phyloP scores from a whole-genome alignment of 2,329 filamentous ascomycete genomes.

The Tolypocladium nubicola region DNA sequence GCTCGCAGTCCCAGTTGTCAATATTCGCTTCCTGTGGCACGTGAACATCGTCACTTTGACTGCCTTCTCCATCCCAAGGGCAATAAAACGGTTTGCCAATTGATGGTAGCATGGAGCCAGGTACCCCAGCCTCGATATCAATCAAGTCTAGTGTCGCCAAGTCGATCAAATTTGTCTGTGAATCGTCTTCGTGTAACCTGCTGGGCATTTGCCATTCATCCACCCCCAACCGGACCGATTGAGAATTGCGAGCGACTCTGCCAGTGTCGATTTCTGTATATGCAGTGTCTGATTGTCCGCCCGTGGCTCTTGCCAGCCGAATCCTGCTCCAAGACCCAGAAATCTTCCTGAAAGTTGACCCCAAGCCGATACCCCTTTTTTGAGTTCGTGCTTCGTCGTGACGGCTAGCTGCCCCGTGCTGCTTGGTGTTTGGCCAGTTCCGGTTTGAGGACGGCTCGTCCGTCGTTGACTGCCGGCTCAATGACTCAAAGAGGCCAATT shows the following conservation, averaged over 20 bases:
- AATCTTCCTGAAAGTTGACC: conserved; percentile 8
- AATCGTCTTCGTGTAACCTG: background rate
- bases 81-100: background rate
- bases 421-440: background rate
- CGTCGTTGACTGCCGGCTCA: conserved; percentile 6
- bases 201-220: background rate
- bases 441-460: background rate
- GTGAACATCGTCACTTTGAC: background rate
- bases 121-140: background rate
- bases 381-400: background rate
- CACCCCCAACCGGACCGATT: background rate
- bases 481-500: conserved; percentile 19
- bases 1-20: no score
- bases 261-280: background rate
- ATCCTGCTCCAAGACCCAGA: conserved; percentile 11
- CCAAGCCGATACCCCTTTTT: conserved; percentile 8
- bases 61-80: background rate
- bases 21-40: background rate
- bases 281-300: background rate
- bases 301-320: background rate
- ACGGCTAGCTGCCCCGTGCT: background rate
- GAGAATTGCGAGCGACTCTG: background rate
- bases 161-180: background rate
- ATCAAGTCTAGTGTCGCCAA: background rate
- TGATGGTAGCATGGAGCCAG: background rate